A percentile compares a stretch with the other conserved stretches of the same genome.
Conservation (phyloP, 2,329 filamentous ascomycete genomes). For the Colletotrichum truncatum region DNA sequence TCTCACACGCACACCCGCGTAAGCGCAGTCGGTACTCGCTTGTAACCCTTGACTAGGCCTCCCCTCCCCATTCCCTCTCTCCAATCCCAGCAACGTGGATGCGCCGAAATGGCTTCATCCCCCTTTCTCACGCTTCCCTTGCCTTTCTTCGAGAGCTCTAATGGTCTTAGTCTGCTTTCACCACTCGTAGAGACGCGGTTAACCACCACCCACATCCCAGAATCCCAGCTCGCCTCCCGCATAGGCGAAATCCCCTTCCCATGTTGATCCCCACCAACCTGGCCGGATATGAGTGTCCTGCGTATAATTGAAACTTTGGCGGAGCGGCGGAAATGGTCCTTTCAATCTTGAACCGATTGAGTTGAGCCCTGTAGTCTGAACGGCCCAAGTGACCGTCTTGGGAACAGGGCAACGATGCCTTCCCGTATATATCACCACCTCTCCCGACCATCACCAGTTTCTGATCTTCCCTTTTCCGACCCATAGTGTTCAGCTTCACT, state of each 20-base stretch:
- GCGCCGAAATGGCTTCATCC: conserved; percentile 4
- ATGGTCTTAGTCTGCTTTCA: background rate
- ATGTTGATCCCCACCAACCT: conserved; percentile 16
- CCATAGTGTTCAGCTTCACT: conserved; percentile 30
- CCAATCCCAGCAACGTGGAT: background rate
- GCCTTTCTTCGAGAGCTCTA: background rate
- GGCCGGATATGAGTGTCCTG: conserved; percentile 23
- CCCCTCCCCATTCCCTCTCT: background rate
- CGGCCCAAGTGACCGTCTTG: conserved; percentile 16
- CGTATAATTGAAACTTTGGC: conserved; percentile 31
- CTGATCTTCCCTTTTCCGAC: background rate
- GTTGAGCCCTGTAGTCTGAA: background rate
- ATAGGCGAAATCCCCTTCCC: conserved; percentile 26
- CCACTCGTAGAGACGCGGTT: conserved; percentile 7
- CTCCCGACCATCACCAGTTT: background rate
- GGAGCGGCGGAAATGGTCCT: conserved; percentile 26
- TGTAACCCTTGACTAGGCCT: background rate
- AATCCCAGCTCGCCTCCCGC: conserved; percentile 18
- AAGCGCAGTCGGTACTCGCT: conserved; percentile 22
- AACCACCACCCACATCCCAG: conserved; percentile 15
- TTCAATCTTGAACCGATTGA: conserved; percentile 24
- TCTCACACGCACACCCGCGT: conserved; percentile 8
- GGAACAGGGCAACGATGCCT: conserved; percentile 11
- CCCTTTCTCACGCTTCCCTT: background rate
- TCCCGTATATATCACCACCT: conserved; percentile 22